Percentiles rank a stretch among this genome's conserved stretches.
Evolutionary conservation across 2,329 filamentous ascomycete species (phyloP).

Genomic region (Orbilia brochopaga): DNA sequence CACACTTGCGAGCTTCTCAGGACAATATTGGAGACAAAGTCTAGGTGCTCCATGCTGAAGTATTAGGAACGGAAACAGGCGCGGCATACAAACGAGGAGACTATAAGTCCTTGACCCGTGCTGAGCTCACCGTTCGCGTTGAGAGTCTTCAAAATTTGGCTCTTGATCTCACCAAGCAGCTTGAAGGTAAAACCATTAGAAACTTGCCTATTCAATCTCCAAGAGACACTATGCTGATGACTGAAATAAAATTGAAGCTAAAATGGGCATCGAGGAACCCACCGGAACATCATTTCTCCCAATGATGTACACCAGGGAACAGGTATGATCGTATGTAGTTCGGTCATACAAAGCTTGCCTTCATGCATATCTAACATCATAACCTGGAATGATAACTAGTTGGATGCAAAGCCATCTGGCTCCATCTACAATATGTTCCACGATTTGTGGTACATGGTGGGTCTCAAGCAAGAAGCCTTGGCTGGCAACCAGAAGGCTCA

Average conservation of each 20-base stretch:
- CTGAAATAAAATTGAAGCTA: background rate
- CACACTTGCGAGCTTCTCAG: background rate
- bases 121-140: slow-evolving; percentile 10
- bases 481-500: slow-evolving; percentile 15
- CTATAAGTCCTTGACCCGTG: background rate
- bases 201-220: background rate
- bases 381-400: slow-evolving; percentile 9
- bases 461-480: slow-evolving; percentile 26
- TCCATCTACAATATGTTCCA: slow-evolving; percentile 28
- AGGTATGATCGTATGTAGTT: slow-evolving; percentile 8
- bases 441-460: slow-evolving; percentile 33
- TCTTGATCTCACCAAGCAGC: slow-evolving; percentile 11
- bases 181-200: slow-evolving; percentile 10
- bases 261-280: slow-evolving; percentile 14
- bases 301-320: slow-evolving; percentile 3
- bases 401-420: slow-evolving; percentile 8
- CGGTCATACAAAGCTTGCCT: background rate
- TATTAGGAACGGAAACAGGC: background rate
- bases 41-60: no score
- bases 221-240: background rate
- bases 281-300: slow-evolving; percentile 13
- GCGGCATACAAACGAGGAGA: slow-evolving; percentile 6
- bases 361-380: background rate
- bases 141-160: slow-evolving; percentile 6
- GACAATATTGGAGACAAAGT: background rate